Base-by-base conservation (phyloP, 2,329 filamentous ascomycete genomes). In the Trichothecium roseum region DNA sequence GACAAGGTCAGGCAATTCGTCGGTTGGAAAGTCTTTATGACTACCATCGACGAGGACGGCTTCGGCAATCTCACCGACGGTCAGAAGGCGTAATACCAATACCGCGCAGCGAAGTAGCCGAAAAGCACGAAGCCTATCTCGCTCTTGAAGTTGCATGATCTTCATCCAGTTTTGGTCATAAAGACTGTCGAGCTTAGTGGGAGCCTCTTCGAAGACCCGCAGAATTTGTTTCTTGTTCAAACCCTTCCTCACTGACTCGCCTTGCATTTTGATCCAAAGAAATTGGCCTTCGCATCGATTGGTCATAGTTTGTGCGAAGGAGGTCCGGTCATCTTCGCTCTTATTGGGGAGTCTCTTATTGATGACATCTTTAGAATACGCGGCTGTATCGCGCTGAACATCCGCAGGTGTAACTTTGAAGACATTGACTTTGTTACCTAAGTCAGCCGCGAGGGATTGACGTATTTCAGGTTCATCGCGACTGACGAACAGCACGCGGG, bases 251-350 rank as follows among this genome's bases (percentile, higher is more conserved):
- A 60, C 30, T 4, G 46, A 40, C 1, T 45, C 24, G 6, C 49
- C 48, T 9, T 56, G 46, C 39, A 60, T 22, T 12, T 48, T 52
- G 1, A 60, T 39, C 44, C 47, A 58, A 0, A 60, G 30, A 24
- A 62, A 60, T 27, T 58, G 56, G 0, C 54, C 58, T 2, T 53
- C 40, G 18, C 49, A 57, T 2, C 46, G 39, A 4, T 48, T 32
- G 0, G 52, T 37, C 37, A 60, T 46, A 13, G 29, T 37, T 4
- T 44, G 9, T 2, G 54, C 49, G 2, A 59, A 35, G 0, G 41
- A 29, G 0, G 36, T 2, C 14, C 38, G 40, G 0, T 52, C 16
- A 1, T 30, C 15, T 1, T 47, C 16, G 6, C 36, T 44, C 15
- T 57, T 54, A 3, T 52, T 53, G 0, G 30, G 8, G 1, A 61